Percentiles rank a stretch among this genome's conserved stretches.
Conservation (phyloP, 2,329 filamentous ascomycete species). For the Cytospora leucostoma region DNA sequence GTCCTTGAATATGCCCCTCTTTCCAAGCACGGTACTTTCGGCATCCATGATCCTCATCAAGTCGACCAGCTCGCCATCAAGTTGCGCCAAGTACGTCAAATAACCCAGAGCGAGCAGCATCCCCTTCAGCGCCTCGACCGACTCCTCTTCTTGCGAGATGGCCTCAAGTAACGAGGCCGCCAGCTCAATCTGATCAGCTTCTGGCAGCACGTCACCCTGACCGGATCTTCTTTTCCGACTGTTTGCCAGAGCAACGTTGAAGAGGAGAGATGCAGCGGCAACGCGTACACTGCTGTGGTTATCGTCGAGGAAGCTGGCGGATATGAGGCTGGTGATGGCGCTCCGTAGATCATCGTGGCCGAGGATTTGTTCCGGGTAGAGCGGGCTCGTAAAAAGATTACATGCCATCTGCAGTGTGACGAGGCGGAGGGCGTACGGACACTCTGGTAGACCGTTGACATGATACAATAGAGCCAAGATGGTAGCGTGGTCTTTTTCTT, state of each 20-base stretch:
- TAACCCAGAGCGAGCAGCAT: constrained; percentile 76
- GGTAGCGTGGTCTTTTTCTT: constrained; percentile 68
- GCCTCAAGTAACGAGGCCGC: constrained; percentile 80
- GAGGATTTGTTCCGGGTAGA: constrained; percentile 69
- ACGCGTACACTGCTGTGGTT: constrained; percentile 74
- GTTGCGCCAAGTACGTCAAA: constrained; percentile 68
- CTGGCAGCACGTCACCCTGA: constrained; percentile 59
- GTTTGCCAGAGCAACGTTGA: constrained; percentile 76
- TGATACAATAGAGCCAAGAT: constrained; percentile 61
- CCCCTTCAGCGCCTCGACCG: constrained; percentile 74
- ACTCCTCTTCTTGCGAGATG: constrained; percentile 57
- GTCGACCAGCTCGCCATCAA: constrained; percentile 76
- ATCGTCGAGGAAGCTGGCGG: constrained; percentile 76
- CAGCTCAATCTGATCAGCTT: constrained; percentile 77
- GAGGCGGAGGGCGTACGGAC: constrained; percentile 80
- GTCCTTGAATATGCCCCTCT: constrained; percentile 57
- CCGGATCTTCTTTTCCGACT: constrained; percentile 64
- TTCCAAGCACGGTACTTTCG: constrained; percentile 60
- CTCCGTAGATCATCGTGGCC: constrained; percentile 52
- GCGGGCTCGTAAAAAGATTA: constrained; percentile 77
- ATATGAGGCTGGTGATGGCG: constrained; percentile 68
- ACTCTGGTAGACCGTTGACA: constrained; percentile 56
- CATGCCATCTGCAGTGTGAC: constrained; percentile 82
- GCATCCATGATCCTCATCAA: constrained; percentile 79
- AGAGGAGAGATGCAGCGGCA: constrained; percentile 78